Evolutionary conservation across 331 rosid species (phyloP).

Genomic region (Rhamnella rubrinervis): DNA sequence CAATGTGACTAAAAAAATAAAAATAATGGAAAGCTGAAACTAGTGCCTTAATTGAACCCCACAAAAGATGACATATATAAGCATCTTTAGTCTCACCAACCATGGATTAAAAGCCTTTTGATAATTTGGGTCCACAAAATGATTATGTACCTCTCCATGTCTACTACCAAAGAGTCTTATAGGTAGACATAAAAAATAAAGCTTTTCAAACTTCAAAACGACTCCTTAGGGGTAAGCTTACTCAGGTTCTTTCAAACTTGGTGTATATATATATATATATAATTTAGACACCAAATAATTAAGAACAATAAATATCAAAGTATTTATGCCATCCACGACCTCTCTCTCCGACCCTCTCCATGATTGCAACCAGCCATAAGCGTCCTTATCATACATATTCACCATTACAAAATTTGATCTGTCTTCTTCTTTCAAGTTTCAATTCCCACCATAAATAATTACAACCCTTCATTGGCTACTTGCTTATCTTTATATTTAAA

Average conservation of each 20-base stretch:
- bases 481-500: too few relatives aligned
- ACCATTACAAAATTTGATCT: constrained; percentile 28
- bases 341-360: constrained; percentile 10
- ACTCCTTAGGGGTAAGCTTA: not conserved
- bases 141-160: too few relatives aligned
- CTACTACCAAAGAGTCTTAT: too few relatives aligned
- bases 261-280: not conserved
- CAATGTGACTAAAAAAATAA: too few relatives aligned
- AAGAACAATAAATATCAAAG: constrained; percentile 17
- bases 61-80: too few relatives aligned
- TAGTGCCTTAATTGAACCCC: too few relatives aligned
- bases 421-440: constrained; percentile 14
- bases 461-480: not conserved
- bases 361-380: constrained; percentile 67
- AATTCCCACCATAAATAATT: constrained; percentile 3
- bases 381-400: constrained; percentile 55
- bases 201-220: too few relatives aligned
- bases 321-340: constrained; percentile 52
- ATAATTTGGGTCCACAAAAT: too few relatives aligned
- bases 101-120: too few relatives aligned
- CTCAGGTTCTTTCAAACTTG: constrained; percentile 1
- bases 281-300: constrained; percentile 5
- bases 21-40: too few relatives aligned
- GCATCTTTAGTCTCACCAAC: too few relatives aligned
- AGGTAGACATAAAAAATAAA: too few relatives aligned